Conservation (phyloP, 2,329 filamentous ascomycete species). For the Chalaropsis ovoidea region DNA sequence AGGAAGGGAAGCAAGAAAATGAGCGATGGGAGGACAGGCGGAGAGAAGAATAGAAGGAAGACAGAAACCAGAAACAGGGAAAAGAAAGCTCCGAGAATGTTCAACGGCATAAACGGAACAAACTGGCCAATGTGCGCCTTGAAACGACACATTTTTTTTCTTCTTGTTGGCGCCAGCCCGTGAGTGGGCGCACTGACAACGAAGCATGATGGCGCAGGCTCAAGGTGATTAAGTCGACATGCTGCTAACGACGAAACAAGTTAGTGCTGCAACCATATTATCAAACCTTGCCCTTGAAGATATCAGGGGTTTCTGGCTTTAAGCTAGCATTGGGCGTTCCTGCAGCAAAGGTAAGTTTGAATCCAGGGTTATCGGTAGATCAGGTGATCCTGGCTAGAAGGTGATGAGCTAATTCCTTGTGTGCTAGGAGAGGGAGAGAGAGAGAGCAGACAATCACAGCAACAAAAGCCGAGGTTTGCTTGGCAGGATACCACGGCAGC, state of each 20-base stretch:
- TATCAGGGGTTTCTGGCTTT: background rate
- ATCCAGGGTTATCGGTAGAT: background rate
- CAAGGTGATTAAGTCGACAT: background rate
- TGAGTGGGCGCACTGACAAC: background rate
- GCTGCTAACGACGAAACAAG: conserved; percentile 3
- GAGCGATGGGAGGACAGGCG: no score
- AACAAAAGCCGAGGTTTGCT: background rate
- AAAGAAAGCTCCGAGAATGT: background rate
- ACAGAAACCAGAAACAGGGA: background rate
- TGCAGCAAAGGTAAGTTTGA: background rate
- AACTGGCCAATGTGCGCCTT: conserved; percentile 5
- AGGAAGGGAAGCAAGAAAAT: no score
- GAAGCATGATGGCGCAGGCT: conserved; percentile 3
- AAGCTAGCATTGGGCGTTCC: background rate
- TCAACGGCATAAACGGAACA: conserved; percentile 1
- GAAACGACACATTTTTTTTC: background rate
- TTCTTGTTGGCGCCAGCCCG: background rate
- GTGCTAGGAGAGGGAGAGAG: background rate
- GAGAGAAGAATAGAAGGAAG: no score
- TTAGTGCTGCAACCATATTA: background rate
- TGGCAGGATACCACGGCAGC: background rate
- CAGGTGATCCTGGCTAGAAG: background rate
- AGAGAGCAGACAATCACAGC: background rate
- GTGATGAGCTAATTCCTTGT: background rate
- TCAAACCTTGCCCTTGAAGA: conserved; percentile 4